phyloP scores from a whole-genome alignment of 2,329 filamentous ascomycete species.

The Cytospora mali region DNA sequence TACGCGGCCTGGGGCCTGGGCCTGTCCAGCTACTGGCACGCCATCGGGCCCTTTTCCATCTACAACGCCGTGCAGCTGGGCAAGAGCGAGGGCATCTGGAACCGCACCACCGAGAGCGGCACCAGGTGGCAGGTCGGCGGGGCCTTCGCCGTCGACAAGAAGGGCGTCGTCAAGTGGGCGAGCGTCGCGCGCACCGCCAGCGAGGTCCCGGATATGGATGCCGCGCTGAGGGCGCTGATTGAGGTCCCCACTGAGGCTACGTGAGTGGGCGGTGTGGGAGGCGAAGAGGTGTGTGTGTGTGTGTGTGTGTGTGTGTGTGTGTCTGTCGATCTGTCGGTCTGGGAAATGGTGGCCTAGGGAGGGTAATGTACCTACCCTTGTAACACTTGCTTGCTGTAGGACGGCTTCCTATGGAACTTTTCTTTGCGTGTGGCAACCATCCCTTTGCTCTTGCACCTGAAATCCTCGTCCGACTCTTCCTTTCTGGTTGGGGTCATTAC shows the following conservation, averaged over 20 bases:
- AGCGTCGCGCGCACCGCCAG: constrained; percentile 51
- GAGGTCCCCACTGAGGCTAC: constrained; percentile 17
- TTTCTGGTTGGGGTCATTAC: too few species aligned
- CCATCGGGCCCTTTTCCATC: constrained; percentile 60
- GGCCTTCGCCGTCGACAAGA: constrained; percentile 61
- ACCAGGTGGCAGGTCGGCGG: constrained; percentile 70
- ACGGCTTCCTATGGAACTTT: too few species aligned
- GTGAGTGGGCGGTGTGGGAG: neutral
- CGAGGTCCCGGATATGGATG: constrained; percentile 56
- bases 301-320: too few species aligned
- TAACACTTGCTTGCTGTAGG: too few species aligned
- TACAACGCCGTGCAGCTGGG: constrained; percentile 61
- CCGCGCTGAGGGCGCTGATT: constrained; percentile 40
- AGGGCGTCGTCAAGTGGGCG: constrained; percentile 57
- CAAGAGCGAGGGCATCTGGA: constrained; percentile 66
- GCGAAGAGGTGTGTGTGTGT: too few species aligned
- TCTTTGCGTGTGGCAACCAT: too few species aligned
- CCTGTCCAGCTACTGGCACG: constrained; percentile 62
- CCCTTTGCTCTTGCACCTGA: too few species aligned
- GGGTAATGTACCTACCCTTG: too few species aligned
- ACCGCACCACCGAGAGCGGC: constrained; percentile 65
- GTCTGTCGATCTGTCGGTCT: too few species aligned
- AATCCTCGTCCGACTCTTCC: too few species aligned
- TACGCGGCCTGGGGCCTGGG: constrained; percentile 71
- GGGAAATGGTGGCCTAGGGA: too few species aligned